Conservation (phyloP, 805 yeast species). For the Jamesozyma piceae region DNA sequence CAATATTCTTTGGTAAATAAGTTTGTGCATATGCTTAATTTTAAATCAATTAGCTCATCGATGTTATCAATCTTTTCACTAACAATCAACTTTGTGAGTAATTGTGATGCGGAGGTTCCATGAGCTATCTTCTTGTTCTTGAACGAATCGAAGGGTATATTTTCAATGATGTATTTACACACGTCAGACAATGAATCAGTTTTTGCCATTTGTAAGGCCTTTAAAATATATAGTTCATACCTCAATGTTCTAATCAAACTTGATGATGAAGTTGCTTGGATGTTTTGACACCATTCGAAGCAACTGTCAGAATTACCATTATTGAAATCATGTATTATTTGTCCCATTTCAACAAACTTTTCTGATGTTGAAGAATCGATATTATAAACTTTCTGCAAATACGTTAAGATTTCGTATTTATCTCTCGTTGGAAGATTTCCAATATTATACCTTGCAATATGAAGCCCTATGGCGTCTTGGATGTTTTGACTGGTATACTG, state of each 20-base stretch:
- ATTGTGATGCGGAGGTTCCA: slow-evolving; percentile 31
- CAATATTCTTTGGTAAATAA: slow-evolving; percentile 44
- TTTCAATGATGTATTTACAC: slow-evolving; percentile 31
- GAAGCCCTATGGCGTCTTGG: slow-evolving; percentile 37
- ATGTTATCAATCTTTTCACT: slow-evolving; percentile 12
- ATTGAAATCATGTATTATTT: slow-evolving; percentile 33
- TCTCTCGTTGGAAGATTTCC: slow-evolving; percentile 29
- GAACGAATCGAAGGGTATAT: slow-evolving; percentile 28
- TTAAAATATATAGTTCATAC: slow-evolving; percentile 20
- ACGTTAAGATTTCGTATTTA: slow-evolving; percentile 18
- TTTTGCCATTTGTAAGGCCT: slow-evolving; percentile 13
- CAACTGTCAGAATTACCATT: slow-evolving; percentile 36
- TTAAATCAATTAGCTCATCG: slow-evolving; percentile 18
- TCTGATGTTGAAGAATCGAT: slow-evolving; percentile 23
- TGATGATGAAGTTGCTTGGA: neutral
- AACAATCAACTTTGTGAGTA: slow-evolving; percentile 32
- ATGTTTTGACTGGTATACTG: slow-evolving; percentile 21
- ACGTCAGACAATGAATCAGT: slow-evolving; percentile 25
- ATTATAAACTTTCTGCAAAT: slow-evolving; percentile 26
- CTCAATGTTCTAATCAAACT: slow-evolving; percentile 4
- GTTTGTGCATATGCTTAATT: slow-evolving; percentile 18
- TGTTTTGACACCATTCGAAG: slow-evolving; percentile 36
- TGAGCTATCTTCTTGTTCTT: slow-evolving; percentile 28
- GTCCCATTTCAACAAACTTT: slow-evolving; percentile 36
- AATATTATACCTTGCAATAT: slow-evolving; percentile 41